phyloP scores from a whole-genome alignment of 441 rosid species.

The Adansonia madagascariensis region DNA sequence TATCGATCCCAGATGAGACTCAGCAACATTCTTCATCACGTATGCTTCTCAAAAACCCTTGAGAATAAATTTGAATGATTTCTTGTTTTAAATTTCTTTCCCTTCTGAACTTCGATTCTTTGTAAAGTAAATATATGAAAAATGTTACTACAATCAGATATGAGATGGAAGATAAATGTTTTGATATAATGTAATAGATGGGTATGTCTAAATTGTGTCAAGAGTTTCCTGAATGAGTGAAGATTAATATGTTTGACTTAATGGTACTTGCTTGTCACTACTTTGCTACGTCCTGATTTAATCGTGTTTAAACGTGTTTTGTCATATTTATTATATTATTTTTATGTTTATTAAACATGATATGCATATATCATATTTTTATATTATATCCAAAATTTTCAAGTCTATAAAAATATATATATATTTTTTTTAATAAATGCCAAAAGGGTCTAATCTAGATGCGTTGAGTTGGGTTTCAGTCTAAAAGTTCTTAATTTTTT shows the following conservation, averaged over 20 bases:
- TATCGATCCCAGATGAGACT: slow-evolving; percentile 30
- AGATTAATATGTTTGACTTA: neutral
- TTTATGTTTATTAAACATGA: too few relatives aligned
- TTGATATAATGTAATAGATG: neutral
- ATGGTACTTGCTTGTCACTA: neutral
- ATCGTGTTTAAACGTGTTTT: too few relatives aligned
- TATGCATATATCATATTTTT: too few relatives aligned
- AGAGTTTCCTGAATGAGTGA: neutral
- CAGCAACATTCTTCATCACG: slow-evolving; percentile 17
- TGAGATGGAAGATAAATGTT: neutral
- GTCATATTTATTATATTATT: too few relatives aligned
- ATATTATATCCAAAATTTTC: too few relatives aligned
- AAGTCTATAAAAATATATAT: too few relatives aligned
- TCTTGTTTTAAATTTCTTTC: neutral
- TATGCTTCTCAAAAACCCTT: slow-evolving; percentile 7
- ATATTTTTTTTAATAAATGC: too few relatives aligned
- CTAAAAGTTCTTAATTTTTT: too few relatives aligned
- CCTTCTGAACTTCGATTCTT: neutral
- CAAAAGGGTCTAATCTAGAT: too few relatives aligned
- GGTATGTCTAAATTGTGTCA: neutral
- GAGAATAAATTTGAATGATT: neutral
- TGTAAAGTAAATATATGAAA: neutral
- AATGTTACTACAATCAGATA: neutral
- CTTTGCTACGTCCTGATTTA: neutral
- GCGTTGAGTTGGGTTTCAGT: too few relatives aligned